These are phyloP conservation scores for Geranomyces michiganensis DNA, from an alignment of 192 early-diverging fungal genomes.

Conservation along the genomic window DNA sequence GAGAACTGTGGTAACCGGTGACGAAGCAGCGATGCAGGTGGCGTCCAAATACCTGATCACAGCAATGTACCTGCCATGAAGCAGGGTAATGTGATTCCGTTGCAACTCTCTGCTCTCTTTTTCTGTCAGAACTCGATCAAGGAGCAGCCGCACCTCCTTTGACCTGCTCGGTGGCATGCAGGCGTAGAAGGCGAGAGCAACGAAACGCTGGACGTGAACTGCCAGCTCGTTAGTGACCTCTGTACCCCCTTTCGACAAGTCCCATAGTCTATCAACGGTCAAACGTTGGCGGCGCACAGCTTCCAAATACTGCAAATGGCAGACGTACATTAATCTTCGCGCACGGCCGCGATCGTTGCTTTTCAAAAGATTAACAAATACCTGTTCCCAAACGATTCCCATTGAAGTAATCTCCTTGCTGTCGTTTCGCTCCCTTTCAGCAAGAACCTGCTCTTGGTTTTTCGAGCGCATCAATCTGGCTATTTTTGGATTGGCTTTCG, in stretches of 20 bases:
- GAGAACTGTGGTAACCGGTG: too few species aligned
- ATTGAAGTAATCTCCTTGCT: background rate
- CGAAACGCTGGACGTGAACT: slow-evolving; percentile 1
- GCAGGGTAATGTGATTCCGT: slow-evolving; percentile 8
- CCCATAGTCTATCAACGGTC: slow-evolving; percentile 6
- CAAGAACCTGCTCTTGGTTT: slow-evolving; percentile 14
- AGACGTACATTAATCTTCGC: background rate
- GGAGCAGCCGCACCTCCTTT: slow-evolving; percentile 13
- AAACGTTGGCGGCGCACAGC: slow-evolving; percentile 12
- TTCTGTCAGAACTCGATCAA: slow-evolving; percentile 9
- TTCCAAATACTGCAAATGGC: slow-evolving; percentile 11
- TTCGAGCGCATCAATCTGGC: background rate
- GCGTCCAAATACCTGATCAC: slow-evolving; percentile 21
- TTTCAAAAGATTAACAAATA: background rate
- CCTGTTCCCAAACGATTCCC: slow-evolving; percentile 24
- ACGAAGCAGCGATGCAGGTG: too few species aligned
- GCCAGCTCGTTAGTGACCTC: background rate
- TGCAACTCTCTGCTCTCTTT: slow-evolving; percentile 1
- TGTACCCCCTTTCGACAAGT: background rate
- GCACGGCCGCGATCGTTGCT: background rate
- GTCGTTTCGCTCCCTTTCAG: slow-evolving; percentile 17
- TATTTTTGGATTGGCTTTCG: slow-evolving; percentile 6
- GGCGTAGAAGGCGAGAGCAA: slow-evolving; percentile 20
- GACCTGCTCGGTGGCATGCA: slow-evolving; percentile 6
- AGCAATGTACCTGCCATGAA: slow-evolving; percentile 1